A percentile compares a stretch with the other conserved stretches of the same genome.
Conservation (phyloP, 1,139 yeast genomes). For the Suhomyces panamericanus region DNA sequence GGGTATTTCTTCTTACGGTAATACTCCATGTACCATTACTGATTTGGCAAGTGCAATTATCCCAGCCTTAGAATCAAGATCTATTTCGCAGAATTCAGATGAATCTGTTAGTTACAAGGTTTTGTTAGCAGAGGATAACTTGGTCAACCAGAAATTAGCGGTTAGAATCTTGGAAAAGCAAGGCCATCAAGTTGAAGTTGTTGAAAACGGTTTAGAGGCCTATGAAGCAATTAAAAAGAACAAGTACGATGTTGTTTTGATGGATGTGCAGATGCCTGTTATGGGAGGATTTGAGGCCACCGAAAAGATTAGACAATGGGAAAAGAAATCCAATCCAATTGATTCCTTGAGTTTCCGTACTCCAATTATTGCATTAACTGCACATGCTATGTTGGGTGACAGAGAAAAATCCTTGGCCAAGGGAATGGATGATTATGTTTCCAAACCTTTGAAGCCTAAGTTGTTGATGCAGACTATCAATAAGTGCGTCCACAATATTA, state of each 20-base stretch:
- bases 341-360: slow-evolving; percentile 65
- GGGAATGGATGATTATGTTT: slow-evolving; percentile 88
- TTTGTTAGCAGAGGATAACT: slow-evolving; percentile 81
- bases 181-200: slow-evolving; percentile 80
- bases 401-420: slow-evolving; percentile 82
- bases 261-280: slow-evolving; percentile 96
- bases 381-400: slow-evolving; percentile 91
- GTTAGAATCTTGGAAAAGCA: slow-evolving; percentile 79
- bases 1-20: slow-evolving; percentile 86
- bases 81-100: slow-evolving; percentile 77
- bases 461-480: slow-evolving; percentile 79
- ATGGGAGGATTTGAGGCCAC: slow-evolving; percentile 96
- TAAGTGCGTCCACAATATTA: slow-evolving; percentile 73
- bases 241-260: slow-evolving; percentile 75
- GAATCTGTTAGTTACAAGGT: slow-evolving; percentile 75
- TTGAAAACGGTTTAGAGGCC: slow-evolving; percentile 83
- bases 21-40: slow-evolving; percentile 79
- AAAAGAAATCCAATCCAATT: slow-evolving; percentile 73
- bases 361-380: slow-evolving; percentile 86
- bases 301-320: slow-evolving; percentile 84
- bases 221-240: slow-evolving; percentile 69
- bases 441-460: slow-evolving; percentile 84
- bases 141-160: slow-evolving; percentile 84
- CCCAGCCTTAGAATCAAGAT: slow-evolving; percentile 81
- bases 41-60: slow-evolving; percentile 81